These are phyloP conservation scores for Hyaloscypha hepaticicola DNA, from an alignment of 495 filamentous ascomycete genomes.

Conservation along the genomic window DNA sequence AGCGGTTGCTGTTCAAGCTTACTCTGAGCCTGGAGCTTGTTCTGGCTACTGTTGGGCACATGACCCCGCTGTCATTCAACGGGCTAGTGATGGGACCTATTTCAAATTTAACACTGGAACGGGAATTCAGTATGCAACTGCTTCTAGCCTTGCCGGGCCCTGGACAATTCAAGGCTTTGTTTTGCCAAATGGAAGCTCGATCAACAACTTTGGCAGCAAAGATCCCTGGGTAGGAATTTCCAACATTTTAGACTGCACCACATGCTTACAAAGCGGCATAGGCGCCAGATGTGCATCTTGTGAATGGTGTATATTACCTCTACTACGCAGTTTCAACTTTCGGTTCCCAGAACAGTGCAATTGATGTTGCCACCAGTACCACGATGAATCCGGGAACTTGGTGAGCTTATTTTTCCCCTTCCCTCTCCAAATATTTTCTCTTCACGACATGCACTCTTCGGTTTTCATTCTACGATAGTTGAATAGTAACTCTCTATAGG, in stretches of 20 bases:
- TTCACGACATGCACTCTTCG: too few relatives aligned
- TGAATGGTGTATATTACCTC: constrained; percentile 61
- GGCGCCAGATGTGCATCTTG: constrained; percentile 62
- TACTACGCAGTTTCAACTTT: constrained; percentile 70
- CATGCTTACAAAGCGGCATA: not conserved
- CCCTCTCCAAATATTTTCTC: too few relatives aligned
- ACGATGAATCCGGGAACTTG: constrained; percentile 58
- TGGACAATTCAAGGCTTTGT: constrained; percentile 61
- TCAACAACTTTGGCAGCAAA: constrained; percentile 51
- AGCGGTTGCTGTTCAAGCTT: constrained; percentile 38
- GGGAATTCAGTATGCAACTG: constrained; percentile 57
- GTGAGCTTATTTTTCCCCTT: too few relatives aligned
- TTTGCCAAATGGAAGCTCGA: constrained; percentile 55
- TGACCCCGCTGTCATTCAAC: constrained; percentile 63
- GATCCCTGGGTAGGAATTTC: constrained; percentile 50
- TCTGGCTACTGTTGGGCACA: constrained; percentile 60
- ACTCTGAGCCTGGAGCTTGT: constrained; percentile 56
- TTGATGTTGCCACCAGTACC: constrained; percentile 66
- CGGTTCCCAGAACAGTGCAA: constrained; percentile 61
- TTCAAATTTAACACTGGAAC: constrained; percentile 70
- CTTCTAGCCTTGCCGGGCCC: constrained; percentile 57
- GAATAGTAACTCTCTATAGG: constrained; percentile 30
- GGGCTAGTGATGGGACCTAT: constrained; percentile 65
- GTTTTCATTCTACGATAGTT: too few relatives aligned
- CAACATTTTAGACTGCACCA: not conserved